Evolutionary conservation across 495 filamentous ascomycete genomes (phyloP).

Genomic region (Lichenothelia convexa): DNA sequence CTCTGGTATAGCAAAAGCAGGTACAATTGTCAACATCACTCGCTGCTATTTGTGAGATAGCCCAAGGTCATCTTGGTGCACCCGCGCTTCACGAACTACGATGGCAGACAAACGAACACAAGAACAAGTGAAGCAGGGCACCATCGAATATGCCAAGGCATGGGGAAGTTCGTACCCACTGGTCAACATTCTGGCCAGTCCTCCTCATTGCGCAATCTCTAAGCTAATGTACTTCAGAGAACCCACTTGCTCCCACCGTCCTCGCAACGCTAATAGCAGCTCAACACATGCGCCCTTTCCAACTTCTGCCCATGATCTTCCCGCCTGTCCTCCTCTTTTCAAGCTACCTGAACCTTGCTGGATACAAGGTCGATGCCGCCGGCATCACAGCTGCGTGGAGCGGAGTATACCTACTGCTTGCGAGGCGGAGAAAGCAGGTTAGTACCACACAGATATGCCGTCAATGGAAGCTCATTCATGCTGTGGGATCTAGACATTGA

Average conservation of each 20-base stretch:
- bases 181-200: not conserved
- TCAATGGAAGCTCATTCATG: no score
- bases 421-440: conserved; percentile 41
- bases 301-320: conserved; percentile 60
- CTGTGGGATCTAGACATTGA: conserved; percentile 20
- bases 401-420: conserved; percentile 65
- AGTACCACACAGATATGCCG: no score
- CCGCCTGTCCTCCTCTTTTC: conserved; percentile 69
- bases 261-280: conserved; percentile 65
- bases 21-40: conserved; percentile 3
- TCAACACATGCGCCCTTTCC: conserved; percentile 58
- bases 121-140: conserved; percentile 26
- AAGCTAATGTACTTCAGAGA: conserved; percentile 50
- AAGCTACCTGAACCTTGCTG: conserved; percentile 64
- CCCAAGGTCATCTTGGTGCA: no score
- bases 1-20: no score
- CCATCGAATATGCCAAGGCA: conserved; percentile 33
- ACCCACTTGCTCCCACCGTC: conserved; percentile 56
- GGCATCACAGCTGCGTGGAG: conserved; percentile 77
- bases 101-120: conserved; percentile 8
- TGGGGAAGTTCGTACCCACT: conserved; percentile 49
- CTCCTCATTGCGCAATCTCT: not conserved
- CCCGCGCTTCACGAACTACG: not conserved
- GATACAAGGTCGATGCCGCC: conserved; percentile 63
- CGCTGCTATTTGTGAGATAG: no score